Evolutionary conservation across 2,329 filamentous ascomycete species (phyloP).

Genomic region (Pseudocercospora cruenta): DNA sequence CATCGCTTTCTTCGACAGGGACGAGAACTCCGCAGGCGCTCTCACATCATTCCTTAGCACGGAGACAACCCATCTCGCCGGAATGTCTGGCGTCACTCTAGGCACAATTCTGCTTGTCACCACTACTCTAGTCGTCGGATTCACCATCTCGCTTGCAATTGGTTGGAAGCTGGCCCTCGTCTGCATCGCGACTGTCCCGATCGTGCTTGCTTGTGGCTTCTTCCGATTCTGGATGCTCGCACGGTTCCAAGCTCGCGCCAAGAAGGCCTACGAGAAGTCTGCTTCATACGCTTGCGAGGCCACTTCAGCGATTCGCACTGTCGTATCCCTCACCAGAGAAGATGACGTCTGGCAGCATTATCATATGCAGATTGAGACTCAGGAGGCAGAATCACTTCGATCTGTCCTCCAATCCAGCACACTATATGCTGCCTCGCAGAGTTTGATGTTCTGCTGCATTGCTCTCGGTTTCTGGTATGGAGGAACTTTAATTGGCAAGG

Average conservation of each 20-base stretch:
- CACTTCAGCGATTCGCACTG: conserved; percentile 89
- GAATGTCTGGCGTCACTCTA: conserved; percentile 83
- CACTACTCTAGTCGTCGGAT: conserved; percentile 77
- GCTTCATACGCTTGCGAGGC: conserved; percentile 91
- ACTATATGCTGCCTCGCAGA: conserved; percentile 84
- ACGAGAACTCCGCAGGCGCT: conserved; percentile 86
- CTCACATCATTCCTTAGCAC: conserved; percentile 87
- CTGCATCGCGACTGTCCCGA: conserved; percentile 75
- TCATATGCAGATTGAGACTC: conserved; percentile 65
- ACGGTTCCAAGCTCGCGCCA: conserved; percentile 76
- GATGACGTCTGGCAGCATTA: conserved; percentile 76
- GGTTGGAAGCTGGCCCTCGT: conserved; percentile 89
- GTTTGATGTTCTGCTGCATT: conserved; percentile 78
- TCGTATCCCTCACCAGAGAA: conserved; percentile 87
- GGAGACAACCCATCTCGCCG: conserved; percentile 85
- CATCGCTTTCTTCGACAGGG: conserved; percentile 85
- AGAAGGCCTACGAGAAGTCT: conserved; percentile 76
- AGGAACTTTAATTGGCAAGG: conserved; percentile 70
- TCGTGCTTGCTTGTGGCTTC: conserved; percentile 81
- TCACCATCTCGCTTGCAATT: conserved; percentile 70
- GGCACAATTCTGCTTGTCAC: conserved; percentile 80
- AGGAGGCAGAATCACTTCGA: conserved; percentile 68
- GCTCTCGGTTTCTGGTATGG: conserved; percentile 94
- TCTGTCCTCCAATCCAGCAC: conserved; percentile 76
- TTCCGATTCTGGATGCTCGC: conserved; percentile 84